Evolutionary conservation across 805 yeast genomes (phyloP).

Genomic region (Jamesozyma jinghongensis): DNA sequence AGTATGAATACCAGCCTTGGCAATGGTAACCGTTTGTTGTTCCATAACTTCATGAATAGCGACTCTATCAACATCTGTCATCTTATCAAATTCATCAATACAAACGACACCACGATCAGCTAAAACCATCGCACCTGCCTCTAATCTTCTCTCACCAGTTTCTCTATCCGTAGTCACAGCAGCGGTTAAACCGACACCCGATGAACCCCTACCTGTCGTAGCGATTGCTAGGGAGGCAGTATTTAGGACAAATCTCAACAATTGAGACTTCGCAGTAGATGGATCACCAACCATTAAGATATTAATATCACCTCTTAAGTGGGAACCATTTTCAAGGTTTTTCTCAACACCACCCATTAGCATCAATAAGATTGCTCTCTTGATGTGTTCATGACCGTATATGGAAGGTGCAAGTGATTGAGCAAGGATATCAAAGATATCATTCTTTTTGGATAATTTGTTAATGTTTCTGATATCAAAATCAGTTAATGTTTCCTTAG

Average conservation of each 20-base stretch:
- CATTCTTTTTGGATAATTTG: constrained; percentile 56
- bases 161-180: constrained; percentile 95
- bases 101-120: constrained; percentile 97
- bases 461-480: constrained; percentile 80
- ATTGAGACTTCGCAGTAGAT: constrained; percentile 95
- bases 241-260: constrained; percentile 85
- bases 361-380: constrained; percentile 84
- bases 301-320: constrained; percentile 95
- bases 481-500: constrained; percentile 61
- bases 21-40: constrained; percentile 96
- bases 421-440: constrained; percentile 70
- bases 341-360: constrained; percentile 90
- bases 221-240: constrained; percentile 95
- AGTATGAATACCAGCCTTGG: constrained; percentile 97
- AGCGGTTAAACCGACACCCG: constrained; percentile 98
- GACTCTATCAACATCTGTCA: constrained; percentile 93
- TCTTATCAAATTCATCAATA: constrained; percentile 97
- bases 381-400: constrained; percentile 85
- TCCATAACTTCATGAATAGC: constrained; percentile 99
- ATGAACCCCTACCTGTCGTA: constrained; percentile 98
- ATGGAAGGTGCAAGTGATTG: constrained; percentile 92
- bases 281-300: constrained; percentile 98
- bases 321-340: constrained; percentile 89
- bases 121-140: constrained; percentile 98
- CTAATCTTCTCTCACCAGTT: constrained; percentile 92